Conservation (phyloP, 2,329 filamentous ascomycete genomes). For the Sporothrix phasma region DNA sequence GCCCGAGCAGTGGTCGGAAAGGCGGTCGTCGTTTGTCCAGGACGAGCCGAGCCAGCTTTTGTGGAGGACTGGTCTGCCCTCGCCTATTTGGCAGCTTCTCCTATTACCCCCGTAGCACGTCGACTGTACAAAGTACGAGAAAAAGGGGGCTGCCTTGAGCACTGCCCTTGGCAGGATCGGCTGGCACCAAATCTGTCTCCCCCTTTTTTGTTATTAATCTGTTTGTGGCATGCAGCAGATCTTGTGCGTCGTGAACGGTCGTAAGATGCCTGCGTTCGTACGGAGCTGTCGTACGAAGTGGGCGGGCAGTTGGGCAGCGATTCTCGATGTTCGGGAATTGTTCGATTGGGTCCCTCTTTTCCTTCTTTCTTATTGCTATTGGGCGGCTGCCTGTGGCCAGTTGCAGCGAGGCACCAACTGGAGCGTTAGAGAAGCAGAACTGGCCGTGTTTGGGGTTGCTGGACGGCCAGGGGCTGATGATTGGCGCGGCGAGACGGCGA, state of each 20-base stretch:
- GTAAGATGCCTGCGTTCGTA: no score
- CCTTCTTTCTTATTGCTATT: not conserved
- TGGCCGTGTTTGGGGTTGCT: not conserved
- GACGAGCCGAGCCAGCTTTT: conserved; percentile 9
- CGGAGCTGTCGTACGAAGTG: not conserved
- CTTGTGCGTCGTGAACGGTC: not conserved
- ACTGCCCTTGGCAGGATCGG: not conserved
- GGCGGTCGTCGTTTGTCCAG: conserved; percentile 15
- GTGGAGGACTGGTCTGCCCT: conserved; percentile 7
- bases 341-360: not conserved
- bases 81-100: not conserved
- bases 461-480: not conserved
- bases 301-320: conserved; percentile 12
- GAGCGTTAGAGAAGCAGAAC: no score
- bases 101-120: not conserved
- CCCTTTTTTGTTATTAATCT: not conserved
- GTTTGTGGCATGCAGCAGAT: not conserved
- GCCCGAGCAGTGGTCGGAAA: not conserved
- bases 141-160: not conserved
- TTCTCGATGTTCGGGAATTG: not conserved
- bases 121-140: not conserved
- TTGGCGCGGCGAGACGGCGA: not conserved
- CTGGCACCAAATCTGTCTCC: not conserved
- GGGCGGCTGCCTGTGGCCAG: conserved; percentile 13
- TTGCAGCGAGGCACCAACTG: no score